A percentile compares a stretch with the other conserved stretches of the same genome.
Conservation (phyloP, 2,329 filamentous ascomycete genomes). For the Dryadomyces sulphureus region DNA sequence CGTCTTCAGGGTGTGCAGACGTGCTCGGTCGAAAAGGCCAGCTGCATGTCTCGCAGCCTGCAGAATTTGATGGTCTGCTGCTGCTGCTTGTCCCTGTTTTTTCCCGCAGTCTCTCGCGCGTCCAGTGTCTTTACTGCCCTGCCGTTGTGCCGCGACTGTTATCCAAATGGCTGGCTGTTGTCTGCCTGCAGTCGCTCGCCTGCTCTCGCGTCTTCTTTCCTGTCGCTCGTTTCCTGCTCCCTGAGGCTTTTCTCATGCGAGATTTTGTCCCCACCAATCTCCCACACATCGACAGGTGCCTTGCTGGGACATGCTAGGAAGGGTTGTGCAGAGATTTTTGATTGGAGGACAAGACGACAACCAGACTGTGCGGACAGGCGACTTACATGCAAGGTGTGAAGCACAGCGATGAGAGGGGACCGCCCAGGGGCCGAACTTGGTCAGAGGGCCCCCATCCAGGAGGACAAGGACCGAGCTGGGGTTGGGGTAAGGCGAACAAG, state of each 20-base stretch:
- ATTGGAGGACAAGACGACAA: no score
- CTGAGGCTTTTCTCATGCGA: no score
- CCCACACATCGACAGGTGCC: conserved; percentile 1
- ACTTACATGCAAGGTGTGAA: not conserved
- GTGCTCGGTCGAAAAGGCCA: not conserved
- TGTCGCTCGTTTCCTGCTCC: no score
- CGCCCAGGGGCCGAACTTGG: not conserved
- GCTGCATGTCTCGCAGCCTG: not conserved
- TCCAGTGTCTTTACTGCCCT: not conserved
- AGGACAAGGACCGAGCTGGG: not conserved
- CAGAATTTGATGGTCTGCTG: not conserved
- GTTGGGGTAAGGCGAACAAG: not conserved
- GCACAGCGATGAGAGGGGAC: not conserved
- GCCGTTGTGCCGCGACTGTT: not conserved
- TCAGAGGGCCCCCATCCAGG: not conserved
- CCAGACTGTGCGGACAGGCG: no score
- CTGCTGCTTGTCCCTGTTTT: not conserved
- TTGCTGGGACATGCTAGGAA: not conserved
- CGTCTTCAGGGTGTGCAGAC: not conserved
- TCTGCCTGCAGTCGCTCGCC: not conserved
- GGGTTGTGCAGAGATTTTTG: not conserved
- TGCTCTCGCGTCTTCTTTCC: not conserved
- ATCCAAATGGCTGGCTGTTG: not conserved
- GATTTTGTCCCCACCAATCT: conserved; percentile 2
- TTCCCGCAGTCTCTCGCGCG: not conserved